A percentile compares a stretch with the other conserved stretches of the same genome.
These are phyloP conservation scores for Lasiodiplodia sp. DNA, from an alignment of 2,329 filamentous ascomycete genomes.

Conservation along the genomic window DNA sequence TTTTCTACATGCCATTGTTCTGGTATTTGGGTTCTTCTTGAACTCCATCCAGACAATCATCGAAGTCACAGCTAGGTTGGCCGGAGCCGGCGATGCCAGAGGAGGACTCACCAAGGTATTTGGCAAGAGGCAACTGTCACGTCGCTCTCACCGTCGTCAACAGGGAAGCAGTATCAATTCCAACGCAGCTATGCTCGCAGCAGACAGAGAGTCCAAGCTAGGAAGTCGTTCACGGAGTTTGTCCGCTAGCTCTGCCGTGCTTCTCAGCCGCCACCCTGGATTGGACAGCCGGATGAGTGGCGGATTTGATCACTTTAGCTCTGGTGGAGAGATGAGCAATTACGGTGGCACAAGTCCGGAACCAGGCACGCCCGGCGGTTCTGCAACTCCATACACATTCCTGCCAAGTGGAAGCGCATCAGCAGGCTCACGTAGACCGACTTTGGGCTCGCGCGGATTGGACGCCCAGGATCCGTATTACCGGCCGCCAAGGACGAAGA, in stretches of 20 bases:
- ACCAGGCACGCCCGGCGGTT: constrained; percentile 76
- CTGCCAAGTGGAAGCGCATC: constrained; percentile 62
- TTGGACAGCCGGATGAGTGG: constrained; percentile 47
- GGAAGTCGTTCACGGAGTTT: constrained; percentile 62
- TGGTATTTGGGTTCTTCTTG: constrained; percentile 91
- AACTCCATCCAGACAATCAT: constrained; percentile 90
- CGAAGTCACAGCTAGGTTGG: constrained; percentile 82
- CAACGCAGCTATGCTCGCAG: constrained; percentile 78
- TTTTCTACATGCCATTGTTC: constrained; percentile 80
- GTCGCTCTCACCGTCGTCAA: constrained; percentile 68
- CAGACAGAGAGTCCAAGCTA: constrained; percentile 65
- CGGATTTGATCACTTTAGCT: constrained; percentile 61
- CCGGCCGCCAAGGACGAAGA: constrained; percentile 77
- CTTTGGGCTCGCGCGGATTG: constrained; percentile 42
- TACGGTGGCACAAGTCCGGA: constrained; percentile 68
- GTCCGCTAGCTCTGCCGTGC: constrained; percentile 67
- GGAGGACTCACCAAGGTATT: constrained; percentile 88
- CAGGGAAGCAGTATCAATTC: constrained; percentile 84
- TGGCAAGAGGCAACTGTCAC: constrained; percentile 86
- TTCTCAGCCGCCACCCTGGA: constrained; percentile 50
- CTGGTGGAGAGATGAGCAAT: constrained; percentile 59
- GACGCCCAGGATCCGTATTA: constrained; percentile 78
- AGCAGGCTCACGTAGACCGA: constrained; percentile 48
- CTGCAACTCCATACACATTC: constrained; percentile 76
- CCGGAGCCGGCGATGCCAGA: constrained; percentile 79